Evolutionary conservation across 805 yeast genomes (phyloP).

Genomic region (Cyberlindnera maclurae): DNA sequence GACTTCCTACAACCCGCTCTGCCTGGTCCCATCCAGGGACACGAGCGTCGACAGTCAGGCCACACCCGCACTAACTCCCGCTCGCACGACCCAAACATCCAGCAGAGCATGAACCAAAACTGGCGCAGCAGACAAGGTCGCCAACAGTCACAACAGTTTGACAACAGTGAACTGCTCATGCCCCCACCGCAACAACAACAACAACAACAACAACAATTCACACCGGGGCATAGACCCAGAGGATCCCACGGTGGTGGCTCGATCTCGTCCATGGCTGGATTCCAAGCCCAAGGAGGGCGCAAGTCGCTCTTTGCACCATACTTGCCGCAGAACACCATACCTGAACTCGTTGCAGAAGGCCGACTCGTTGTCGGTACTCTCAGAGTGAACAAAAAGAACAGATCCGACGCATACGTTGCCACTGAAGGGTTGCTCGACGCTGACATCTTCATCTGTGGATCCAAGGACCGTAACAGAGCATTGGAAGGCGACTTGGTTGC

Average conservation of each 20-base stretch:
- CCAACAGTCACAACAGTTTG: conserved; percentile 23
- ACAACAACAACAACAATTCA: no score
- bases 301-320: conserved; percentile 93
- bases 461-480: conserved; percentile 96
- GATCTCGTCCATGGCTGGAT: conserved; percentile 25
- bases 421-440: conserved; percentile 95
- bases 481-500: conserved; percentile 96
- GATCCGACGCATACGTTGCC: conserved; percentile 97
- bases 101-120: conserved; percentile 39
- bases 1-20: conserved; percentile 12
- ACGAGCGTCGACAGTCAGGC: conserved; percentile 37
- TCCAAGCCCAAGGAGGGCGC: conserved; percentile 37
- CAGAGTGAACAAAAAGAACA: conserved; percentile 90
- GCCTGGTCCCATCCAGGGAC: conserved; percentile 6
- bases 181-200: conserved; percentile 13
- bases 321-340: conserved; percentile 86
- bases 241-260: conserved; percentile 65
- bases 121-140: conserved; percentile 48
- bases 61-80: conserved; percentile 34
- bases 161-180: conserved; percentile 18
- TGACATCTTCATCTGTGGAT: conserved; percentile 95
- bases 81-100: conserved; percentile 12
- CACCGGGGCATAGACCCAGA: conserved; percentile 75
- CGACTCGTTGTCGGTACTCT: conserved; percentile 86
- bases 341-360: conserved; percentile 84